Evolutionary conservation across 78 protist species (phyloP).

Genomic region (Dictyostelium purpureum): DNA sequence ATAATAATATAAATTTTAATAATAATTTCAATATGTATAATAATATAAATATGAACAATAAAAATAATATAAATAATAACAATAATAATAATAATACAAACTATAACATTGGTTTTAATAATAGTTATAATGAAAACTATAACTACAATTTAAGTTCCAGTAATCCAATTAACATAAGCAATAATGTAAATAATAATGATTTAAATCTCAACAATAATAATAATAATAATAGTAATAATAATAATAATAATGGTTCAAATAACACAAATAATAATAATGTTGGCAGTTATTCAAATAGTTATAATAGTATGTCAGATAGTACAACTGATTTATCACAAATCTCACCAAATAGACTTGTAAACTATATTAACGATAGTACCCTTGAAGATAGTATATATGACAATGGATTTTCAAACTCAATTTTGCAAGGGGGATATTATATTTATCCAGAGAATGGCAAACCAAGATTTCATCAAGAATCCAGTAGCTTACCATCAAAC

Average conservation of each 20-base stretch:
- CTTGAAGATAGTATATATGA: background rate
- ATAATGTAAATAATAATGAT: background rate
- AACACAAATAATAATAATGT: background rate
- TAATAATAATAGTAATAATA: background rate
- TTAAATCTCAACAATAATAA: background rate
- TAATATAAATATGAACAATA: background rate
- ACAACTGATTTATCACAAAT: background rate
- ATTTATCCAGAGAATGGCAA: background rate
- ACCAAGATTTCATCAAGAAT: background rate
- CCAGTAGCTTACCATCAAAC: background rate
- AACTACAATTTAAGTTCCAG: background rate
- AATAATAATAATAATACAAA: background rate
- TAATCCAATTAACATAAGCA: background rate
- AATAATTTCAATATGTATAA: background rate
- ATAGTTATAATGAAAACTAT: background rate
- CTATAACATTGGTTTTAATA: too few species aligned
- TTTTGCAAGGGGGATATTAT: background rate
- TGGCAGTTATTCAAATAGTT: background rate
- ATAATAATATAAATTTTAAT: too few species aligned
- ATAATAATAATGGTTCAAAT: background rate
- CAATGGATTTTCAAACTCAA: background rate
- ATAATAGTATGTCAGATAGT: constrained; percentile 5
- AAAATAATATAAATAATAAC: background rate
- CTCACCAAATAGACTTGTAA: constrained; percentile 4
- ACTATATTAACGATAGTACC: background rate